Percentiles rank a stretch among this genome's conserved stretches.
Evolutionary conservation across 2,329 filamentous ascomycete genomes (phyloP).

Genomic region (Calonectria pteridis): DNA sequence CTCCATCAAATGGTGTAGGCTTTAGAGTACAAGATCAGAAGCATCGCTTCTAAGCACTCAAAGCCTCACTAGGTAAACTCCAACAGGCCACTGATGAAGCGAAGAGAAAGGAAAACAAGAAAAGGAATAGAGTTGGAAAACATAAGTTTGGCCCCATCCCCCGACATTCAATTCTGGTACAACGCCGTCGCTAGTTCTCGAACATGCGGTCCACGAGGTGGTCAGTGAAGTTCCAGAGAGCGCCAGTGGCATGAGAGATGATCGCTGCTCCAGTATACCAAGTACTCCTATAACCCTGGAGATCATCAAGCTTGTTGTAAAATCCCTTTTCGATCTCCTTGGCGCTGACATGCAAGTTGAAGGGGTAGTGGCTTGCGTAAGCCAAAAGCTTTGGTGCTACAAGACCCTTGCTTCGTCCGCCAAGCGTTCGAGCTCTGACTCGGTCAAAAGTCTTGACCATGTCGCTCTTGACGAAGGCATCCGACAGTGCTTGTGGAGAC

Average conservation of each 20-base stretch:
- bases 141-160: neutral
- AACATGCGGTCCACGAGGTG: constrained; percentile 35
- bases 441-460: constrained; percentile 32
- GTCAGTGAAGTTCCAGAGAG: constrained; percentile 37
- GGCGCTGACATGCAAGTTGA: constrained; percentile 27
- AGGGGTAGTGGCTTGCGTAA: constrained; percentile 35
- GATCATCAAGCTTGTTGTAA: constrained; percentile 33
- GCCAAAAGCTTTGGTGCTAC: constrained; percentile 23
- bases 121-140: neutral
- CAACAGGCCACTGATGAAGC: neutral
- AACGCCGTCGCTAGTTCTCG: neutral
- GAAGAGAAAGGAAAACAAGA: neutral
- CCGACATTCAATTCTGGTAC: neutral
- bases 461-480: constrained; percentile 23
- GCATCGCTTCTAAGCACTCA: neutral
- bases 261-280: constrained; percentile 37
- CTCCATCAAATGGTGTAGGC: neutral
- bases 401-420: neutral
- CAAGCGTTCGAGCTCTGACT: constrained; percentile 19
- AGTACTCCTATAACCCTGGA: constrained; percentile 30
- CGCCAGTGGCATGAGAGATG: constrained; percentile 33
- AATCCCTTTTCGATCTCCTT: constrained; percentile 29
- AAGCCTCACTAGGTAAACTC: neutral
- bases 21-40: too few relatives aligned
- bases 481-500: constrained; percentile 3